These are phyloP conservation scores for Venturia aucupariae DNA, from an alignment of 2,329 filamentous ascomycete species.

Conservation along the genomic window DNA sequence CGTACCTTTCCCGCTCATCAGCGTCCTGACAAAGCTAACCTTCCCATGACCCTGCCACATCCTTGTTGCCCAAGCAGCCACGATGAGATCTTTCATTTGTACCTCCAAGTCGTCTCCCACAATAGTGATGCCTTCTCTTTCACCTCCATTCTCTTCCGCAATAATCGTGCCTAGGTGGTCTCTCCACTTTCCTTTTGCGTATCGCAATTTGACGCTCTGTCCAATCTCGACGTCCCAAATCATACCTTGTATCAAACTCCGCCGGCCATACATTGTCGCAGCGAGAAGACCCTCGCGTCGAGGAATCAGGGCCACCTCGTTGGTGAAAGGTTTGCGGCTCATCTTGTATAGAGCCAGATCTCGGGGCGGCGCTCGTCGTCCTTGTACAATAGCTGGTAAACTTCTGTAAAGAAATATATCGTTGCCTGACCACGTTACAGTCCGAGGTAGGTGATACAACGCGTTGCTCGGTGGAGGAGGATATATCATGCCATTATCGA, in stretches of 20 bases:
- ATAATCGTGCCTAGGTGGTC: constrained; percentile 5
- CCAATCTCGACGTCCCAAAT: constrained; percentile 12
- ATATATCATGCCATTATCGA: constrained; percentile 13
- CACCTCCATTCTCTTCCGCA: constrained; percentile 6
- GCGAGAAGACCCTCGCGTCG: background rate
- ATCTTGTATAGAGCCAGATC: constrained; percentile 14
- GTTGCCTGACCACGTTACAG: constrained; percentile 15
- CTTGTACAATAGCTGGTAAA: constrained; percentile 3
- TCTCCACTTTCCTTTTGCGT: constrained; percentile 14
- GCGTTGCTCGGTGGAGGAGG: constrained; percentile 12
- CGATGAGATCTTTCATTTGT: constrained; percentile 15
- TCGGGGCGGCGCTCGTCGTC: constrained; percentile 1
- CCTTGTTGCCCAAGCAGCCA: constrained; percentile 13
- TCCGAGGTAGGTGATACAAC: constrained; percentile 14
- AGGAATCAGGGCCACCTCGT: constrained; percentile 13
- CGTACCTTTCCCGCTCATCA: constrained; percentile 10
- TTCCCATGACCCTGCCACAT: constrained; percentile 11
- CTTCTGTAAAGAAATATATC: constrained; percentile 14
- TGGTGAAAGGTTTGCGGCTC: constrained; percentile 14
- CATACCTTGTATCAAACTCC: constrained; percentile 11
- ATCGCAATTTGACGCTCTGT: constrained; percentile 1
- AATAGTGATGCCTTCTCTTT: constrained; percentile 9
- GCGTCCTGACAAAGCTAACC: constrained; percentile 7
- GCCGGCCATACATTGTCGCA: constrained; percentile 10
- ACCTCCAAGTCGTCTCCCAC: constrained; percentile 7